Conservation (phyloP, 345 rosid genomes). For the Camelina neglecta region DNA sequence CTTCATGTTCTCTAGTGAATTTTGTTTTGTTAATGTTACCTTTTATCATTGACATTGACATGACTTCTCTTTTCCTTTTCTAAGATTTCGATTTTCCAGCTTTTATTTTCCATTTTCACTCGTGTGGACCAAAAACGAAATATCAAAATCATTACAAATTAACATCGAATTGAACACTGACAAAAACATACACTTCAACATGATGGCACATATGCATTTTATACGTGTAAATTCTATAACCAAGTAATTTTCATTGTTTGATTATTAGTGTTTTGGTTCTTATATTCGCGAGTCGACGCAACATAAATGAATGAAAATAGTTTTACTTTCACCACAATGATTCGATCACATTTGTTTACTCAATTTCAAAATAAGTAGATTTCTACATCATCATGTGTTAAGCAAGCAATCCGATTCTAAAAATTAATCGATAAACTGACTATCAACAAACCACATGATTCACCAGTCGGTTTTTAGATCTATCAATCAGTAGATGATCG, state of each 20-base stretch:
- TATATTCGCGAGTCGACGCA: slow-evolving; percentile 9
- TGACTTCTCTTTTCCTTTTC: slow-evolving; percentile 38
- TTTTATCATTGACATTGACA: slow-evolving; percentile 39
- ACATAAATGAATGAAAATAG: not conserved
- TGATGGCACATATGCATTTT: slow-evolving; percentile 30
- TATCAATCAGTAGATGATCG: too few relatives aligned
- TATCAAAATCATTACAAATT: slow-evolving; percentile 37
- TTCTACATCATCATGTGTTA: not conserved
- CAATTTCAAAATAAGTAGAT: not conserved
- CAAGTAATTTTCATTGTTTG: slow-evolving; percentile 29
- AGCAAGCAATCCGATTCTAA: not conserved
- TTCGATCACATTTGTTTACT: not conserved
- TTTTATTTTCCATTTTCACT: slow-evolving; percentile 36
- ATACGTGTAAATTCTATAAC: slow-evolving; percentile 41
- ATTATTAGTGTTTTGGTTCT: slow-evolving; percentile 17
- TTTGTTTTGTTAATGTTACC: slow-evolving; percentile 40
- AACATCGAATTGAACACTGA: slow-evolving; percentile 34
- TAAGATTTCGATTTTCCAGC: slow-evolving; percentile 17
- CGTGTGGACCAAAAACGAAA: slow-evolving; percentile 43
- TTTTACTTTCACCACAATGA: slow-evolving; percentile 21
- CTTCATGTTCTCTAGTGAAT: slow-evolving; percentile 36
- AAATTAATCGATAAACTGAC: not conserved
- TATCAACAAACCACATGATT: not conserved
- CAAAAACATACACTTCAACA: slow-evolving; percentile 37
- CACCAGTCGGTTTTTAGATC: not conserved